Conservation (phyloP, 2,329 filamentous ascomycete genomes). For the Diaporthe vaccinii region DNA sequence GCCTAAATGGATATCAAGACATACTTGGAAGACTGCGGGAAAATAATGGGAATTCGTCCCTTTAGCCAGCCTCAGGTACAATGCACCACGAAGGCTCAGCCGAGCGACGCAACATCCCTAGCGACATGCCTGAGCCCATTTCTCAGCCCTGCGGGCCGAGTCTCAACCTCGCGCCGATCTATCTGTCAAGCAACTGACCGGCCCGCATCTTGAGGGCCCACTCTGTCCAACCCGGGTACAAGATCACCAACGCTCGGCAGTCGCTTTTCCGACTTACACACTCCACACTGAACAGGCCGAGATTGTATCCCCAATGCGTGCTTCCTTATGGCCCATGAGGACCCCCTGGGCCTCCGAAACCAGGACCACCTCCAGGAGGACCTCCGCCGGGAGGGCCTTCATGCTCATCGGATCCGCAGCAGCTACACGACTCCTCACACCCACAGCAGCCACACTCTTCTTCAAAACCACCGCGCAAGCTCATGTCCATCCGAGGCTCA, state of each 20-base stretch:
- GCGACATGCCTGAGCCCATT: neutral
- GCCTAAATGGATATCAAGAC: neutral
- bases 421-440: constrained; percentile 31
- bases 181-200: constrained; percentile 1
- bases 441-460: constrained; percentile 39
- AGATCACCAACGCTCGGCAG: neutral
- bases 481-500: constrained; percentile 38
- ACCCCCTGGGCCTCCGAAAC: constrained; percentile 10
- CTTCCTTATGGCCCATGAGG: neutral
- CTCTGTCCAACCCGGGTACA: neutral
- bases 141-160: neutral
- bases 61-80: neutral
- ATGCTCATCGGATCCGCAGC: constrained; percentile 25
- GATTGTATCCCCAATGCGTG: neutral
- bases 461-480: constrained; percentile 36
- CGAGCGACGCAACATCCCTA: neutral
- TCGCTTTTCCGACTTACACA: neutral
- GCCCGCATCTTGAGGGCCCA: neutral
- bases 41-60: neutral
- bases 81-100: neutral
- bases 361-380: constrained; percentile 17
- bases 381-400: constrained; percentile 21
- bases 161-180: neutral
- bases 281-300: neutral
- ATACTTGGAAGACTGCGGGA: neutral